phyloP scores from a whole-genome alignment of 228 moss, liverwort and hornwort genomes.

The Sphagnum magellanicum region DNA sequence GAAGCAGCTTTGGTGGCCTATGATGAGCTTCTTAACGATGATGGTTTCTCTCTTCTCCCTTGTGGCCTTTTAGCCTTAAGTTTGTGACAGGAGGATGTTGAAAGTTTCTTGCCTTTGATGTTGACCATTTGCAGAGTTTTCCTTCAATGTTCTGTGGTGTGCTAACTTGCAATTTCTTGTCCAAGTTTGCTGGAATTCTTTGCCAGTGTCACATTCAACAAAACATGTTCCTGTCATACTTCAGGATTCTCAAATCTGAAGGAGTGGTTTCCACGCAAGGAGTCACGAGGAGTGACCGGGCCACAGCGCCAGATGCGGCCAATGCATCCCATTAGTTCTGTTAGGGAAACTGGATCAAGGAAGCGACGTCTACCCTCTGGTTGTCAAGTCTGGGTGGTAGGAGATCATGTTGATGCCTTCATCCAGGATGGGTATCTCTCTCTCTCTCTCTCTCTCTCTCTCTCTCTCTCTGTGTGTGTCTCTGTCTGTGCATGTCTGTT shows the following conservation, averaged over 20 bases:
- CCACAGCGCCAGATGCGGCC: conserved; percentile 60
- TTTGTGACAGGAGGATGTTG: not conserved
- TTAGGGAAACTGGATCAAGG: conserved; percentile 63
- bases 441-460: not conserved
- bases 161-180: not conserved
- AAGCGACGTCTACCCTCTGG: conserved; percentile 72
- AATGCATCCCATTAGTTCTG: conserved; percentile 55
- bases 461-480: too few relatives aligned
- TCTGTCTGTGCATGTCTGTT: too few relatives aligned
- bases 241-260: conserved; percentile 54
- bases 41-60: conserved; percentile 38
- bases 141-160: not conserved
- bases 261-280: conserved; percentile 71
- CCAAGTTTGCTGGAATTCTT: not conserved
- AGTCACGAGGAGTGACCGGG: conserved; percentile 13
- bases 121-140: not conserved
- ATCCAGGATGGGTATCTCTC: conserved; percentile 74
- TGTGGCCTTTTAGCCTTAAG: not conserved
- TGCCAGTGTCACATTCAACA: not conserved
- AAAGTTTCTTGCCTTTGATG: not conserved
- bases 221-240: conserved; percentile 2
- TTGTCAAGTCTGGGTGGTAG: conserved; percentile 53
- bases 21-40: conserved; percentile 75
- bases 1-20: conserved; percentile 67
- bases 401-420: conserved; percentile 89